Evolutionary conservation across 2,329 filamentous ascomycete species (phyloP), one percentile per base, ranked within the genome.

Genomic region (Epichloe scottii): DNA sequence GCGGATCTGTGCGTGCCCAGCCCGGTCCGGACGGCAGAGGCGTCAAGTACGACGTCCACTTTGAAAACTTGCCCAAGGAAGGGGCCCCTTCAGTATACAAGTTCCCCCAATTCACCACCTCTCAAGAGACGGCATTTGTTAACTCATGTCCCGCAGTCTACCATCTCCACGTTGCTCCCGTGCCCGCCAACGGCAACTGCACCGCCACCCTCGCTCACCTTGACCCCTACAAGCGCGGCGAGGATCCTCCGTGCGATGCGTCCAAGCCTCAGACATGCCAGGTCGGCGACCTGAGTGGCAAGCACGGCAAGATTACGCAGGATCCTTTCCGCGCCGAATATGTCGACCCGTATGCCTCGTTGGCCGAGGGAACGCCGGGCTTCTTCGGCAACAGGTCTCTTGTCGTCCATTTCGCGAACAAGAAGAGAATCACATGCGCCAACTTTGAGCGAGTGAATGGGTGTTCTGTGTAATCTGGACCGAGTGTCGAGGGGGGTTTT

Each of bases 251-350:
- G 5, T 91, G 87, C 68, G 72, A 88, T 60, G 38, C 68, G 11
- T 58, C 63, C 10, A 62, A 69, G 6, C 82, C 82, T 7, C 66
- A 77, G 54, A 81, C 78, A 10, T 93, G 87, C 70, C 80, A 91
- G 67, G 79, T 87, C 11, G 87, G 87, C 56, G 87, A 91, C 63
- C 72, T 89, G 51, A 78, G 79, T 58, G 87, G 87, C 62, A 91
- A 91, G 70, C 71, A 84, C 60, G 85, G 85, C 55, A 73, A 73
- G 54, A 76, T 86, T 59, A 71, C 66, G 26, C 63, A 66, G 30
- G 72, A 75, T 55, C 69, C 74, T 12, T 82, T 75, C 61, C 61
- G 63, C 30, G 66, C 63, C 51, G 68, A 66, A 46, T 85, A 78
- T 67, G 61, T 65, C 53, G 83, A 87, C 60, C 63, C 67, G 21